Percentiles rank a stretch among this genome's conserved stretches.
Conservation (phyloP, 345 rosid genomes). For the Isatis tinctoria region DNA sequence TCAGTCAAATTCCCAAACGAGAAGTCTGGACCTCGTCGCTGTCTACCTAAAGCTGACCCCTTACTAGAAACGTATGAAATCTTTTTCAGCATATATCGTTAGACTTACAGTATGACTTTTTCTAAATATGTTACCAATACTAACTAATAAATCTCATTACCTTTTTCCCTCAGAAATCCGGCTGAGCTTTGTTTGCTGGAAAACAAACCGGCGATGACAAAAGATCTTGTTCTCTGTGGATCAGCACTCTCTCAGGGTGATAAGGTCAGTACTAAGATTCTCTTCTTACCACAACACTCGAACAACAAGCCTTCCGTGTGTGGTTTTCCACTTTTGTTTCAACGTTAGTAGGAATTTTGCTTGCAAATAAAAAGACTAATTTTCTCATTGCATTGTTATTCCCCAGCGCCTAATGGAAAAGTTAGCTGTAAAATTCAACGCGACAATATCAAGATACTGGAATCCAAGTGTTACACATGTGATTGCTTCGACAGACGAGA, state of each 20-base stretch:
- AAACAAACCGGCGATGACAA: conserved; percentile 25
- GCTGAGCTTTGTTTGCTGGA: conserved; percentile 28
- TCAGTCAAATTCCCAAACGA: conserved; percentile 63
- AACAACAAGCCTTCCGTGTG: background rate
- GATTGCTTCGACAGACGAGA: conserved; percentile 62
- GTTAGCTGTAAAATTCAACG: conserved; percentile 54
- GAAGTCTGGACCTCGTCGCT: conserved; percentile 28
- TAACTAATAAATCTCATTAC: background rate
- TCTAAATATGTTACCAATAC: background rate
- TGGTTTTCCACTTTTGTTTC: background rate
- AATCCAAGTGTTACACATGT: conserved; percentile 76
- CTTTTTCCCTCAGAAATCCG: conserved; percentile 38
- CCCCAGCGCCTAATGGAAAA: conserved; percentile 51
- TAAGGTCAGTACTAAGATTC: conserved; percentile 48
- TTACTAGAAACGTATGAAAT: background rate
- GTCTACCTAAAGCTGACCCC: background rate
- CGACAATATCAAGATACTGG: conserved; percentile 66
- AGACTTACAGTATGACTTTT: background rate
- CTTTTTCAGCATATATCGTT: background rate
- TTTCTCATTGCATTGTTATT: background rate
- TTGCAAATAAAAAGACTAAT: background rate
- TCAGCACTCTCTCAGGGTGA: conserved; percentile 76
- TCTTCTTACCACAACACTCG: background rate
- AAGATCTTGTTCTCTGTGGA: conserved; percentile 72
- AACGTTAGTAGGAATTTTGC: background rate